Evolutionary conservation across 1,284 basidiomycete species (phyloP), one percentile per base, ranked within the genome.

Genomic region (Ustilago trichophora): DNA sequence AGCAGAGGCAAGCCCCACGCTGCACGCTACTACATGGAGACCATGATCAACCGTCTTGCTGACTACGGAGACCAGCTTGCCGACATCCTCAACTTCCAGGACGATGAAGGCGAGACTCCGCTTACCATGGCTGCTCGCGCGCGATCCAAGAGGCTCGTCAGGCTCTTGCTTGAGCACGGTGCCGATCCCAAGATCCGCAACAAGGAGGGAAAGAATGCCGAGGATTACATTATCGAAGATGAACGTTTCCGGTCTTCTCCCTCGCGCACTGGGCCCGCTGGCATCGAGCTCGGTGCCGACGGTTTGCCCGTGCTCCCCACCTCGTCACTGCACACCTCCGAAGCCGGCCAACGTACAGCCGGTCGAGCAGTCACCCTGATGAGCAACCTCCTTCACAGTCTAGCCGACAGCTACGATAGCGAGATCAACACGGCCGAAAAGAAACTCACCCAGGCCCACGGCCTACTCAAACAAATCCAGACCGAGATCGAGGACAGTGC

Each of bases 31-130:
- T 98, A 99, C 83, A 93, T 98, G 91, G 96, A 99, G 83, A 96
- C 93, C 3, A 90, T 98, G 51, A 86, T 98, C 52, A 86, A 85
- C 40, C 88, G 94, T 36, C 86, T 99, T 16, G 86, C 91, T n/a
- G 93, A 97, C 79, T 99, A 93, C 83, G 94, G 95, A 3, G 91
- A 91, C 75, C 96, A 99, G 82, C 85, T 99, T 15, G 92, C 93
- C 31, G 96, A 99, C 80, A 93, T 99, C 44, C 92, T 99, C 83
- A 99, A 99, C 81, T 98, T 98, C 83, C 96, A 96, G 82, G 96
- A 98, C 81, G 93, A 98, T 80, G 96, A 99, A 73, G 95, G 95
- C 27, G 96, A 99, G 84, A 98, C 96, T 12, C 93, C 96, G 10
- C 84, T 99, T 56, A 98, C 96, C 1, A 89, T 99, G 85, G 95